Base-by-base conservation (phyloP, 2,329 filamentous ascomycete genomes). In the Myrmaecium sp. region DNA sequence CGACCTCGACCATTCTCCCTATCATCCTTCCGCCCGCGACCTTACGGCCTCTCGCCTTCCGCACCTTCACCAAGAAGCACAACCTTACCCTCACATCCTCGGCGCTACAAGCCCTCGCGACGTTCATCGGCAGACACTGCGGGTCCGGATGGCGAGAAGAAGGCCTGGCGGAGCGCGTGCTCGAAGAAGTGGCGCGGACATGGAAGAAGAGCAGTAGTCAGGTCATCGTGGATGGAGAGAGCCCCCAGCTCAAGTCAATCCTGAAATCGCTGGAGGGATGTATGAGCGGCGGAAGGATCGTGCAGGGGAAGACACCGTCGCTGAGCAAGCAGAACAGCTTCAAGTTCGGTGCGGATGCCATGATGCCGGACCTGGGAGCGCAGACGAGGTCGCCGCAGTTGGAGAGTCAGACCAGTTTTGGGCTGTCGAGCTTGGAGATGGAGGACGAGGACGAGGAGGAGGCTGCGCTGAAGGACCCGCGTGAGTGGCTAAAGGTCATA, bases 11-110 rank as follows among this genome's bases (percentile, higher is more conserved):
- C 5, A 78, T 95, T 25, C 63, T 98, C 2, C 83, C 89, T 4
- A 89, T 98, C 30, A 64, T 92, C 18, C 72, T 98, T 4, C 84
- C 86, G 3, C 79, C 84, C 0, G 71, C 82, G 6, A 91, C 80
- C 0, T 59, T 98, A 21, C 68, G 91, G 34, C 86, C 89, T 3
- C 64, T 95, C 12, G 91, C 89, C 6, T 95, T 98, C 46, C 73
- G 89, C 24, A 91, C 81, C 0, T 92, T 98, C 38, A 98, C 89
- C 2, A 94, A 94, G 53, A 98, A 95, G 46, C 82, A 98, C 55
- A 91, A 86, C 40, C 62, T 98, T 30, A 95, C 84, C 0, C 69
- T 98, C 28, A 84, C 80, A 5, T 89, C 86, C 0, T 72, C 83
- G 1, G 82, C 89, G 0, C 60, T 98, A 4, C 74, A 86, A 49